These are phyloP conservation scores for Albifimbria verrucaria DNA, from an alignment of 2,329 filamentous ascomycete genomes.

Conservation along the genomic window DNA sequence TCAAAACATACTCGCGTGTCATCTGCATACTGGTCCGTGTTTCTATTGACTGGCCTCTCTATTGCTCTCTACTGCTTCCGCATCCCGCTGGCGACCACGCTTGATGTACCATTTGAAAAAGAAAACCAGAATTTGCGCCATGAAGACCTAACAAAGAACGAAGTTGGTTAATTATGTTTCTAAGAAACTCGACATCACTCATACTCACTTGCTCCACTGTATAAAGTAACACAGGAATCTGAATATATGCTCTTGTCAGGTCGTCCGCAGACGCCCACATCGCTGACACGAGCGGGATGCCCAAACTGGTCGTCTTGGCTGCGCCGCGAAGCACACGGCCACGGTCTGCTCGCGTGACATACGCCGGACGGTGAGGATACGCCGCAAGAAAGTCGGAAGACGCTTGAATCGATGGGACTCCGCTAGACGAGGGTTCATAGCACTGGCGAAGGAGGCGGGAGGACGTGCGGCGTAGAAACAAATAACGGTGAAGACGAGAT, in stretches of 20 bases:
- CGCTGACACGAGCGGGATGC: constrained; percentile 64
- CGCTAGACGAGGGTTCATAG: constrained; percentile 30
- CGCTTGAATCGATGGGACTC: constrained; percentile 19
- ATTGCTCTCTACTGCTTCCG: constrained; percentile 8
- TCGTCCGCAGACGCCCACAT: constrained; percentile 61
- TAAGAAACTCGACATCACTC: neutral
- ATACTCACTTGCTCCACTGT: constrained; percentile 49
- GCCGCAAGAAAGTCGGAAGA: constrained; percentile 25
- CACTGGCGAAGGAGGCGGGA: constrained; percentile 26
- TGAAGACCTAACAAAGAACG: constrained; percentile 25
- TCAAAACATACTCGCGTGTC: no score
- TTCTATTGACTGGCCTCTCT: neutral
- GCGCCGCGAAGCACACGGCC: constrained; percentile 69
- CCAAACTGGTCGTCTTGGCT: constrained; percentile 68
- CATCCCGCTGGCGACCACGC: neutral
- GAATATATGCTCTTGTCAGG: constrained; percentile 53
- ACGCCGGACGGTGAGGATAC: constrained; percentile 43
- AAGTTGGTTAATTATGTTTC: neutral
- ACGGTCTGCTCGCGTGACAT: constrained; percentile 61
- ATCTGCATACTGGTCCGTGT: neutral
- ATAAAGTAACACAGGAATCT: constrained; percentile 62
- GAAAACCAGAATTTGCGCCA: constrained; percentile 42
- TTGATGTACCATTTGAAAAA: constrained; percentile 44
- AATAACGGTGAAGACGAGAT: constrained; percentile 59
- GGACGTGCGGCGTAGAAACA: constrained; percentile 52